Evolutionary conservation across 371 early-diverging fungal species (phyloP).

Genomic region (Mortierella sp.): DNA sequence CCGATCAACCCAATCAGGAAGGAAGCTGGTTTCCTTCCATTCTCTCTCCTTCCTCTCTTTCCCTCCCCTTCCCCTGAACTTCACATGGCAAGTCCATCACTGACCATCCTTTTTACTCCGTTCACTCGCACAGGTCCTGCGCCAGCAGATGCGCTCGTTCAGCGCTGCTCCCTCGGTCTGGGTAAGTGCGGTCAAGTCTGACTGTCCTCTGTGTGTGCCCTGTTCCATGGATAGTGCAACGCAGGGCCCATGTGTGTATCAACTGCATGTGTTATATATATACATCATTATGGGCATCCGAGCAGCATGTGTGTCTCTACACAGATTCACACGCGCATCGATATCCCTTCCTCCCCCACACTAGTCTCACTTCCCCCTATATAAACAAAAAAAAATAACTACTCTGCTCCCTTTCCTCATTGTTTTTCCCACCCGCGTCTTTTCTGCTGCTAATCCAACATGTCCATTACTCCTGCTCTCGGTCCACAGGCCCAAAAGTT

Average conservation of each 20-base stretch:
- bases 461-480: conserved; percentile 23
- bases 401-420: not conserved
- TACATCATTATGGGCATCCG: no score
- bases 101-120: not conserved
- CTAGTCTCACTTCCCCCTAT: no score
- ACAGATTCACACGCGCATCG: no score
- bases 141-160: conserved; percentile 55
- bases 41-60: no score
- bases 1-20: conserved; percentile 6
- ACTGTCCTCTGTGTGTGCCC: not conserved
- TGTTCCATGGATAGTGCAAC: not conserved
- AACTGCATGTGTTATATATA: no score
- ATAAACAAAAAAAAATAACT: no score
- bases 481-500: conserved; percentile 63
- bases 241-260: no score
- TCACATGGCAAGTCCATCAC: not conserved
- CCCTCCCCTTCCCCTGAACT: no score
- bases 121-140: conserved; percentile 36
- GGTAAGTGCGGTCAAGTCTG: conserved; percentile 27
- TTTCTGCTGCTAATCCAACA: not conserved
- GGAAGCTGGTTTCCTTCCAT: no score
- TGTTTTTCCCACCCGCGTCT: not conserved
- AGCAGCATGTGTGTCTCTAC: no score
- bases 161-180: conserved; percentile 51
- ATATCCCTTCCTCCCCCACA: no score